Conservation (phyloP, 805 yeast species). For the Candida endomychidarum region DNA sequence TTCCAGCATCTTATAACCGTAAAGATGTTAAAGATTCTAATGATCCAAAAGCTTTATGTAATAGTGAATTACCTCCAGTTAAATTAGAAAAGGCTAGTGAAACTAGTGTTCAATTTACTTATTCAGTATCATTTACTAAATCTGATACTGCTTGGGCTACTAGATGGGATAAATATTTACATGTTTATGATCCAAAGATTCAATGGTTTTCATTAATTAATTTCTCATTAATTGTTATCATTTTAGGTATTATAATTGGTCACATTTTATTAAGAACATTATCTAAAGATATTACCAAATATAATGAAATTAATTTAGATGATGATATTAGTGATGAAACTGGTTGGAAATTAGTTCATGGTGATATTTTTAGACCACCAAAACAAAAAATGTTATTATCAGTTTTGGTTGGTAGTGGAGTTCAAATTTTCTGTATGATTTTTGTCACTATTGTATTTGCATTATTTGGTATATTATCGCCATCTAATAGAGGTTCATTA, state of each 20-base stretch:
- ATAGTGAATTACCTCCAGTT: conserved; percentile 40
- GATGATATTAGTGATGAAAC: conserved; percentile 87
- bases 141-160: conserved; percentile 92
- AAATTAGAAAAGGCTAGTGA: conserved; percentile 49
- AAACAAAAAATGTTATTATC: conserved; percentile 67
- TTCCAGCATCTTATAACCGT: conserved; percentile 59
- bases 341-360: conserved; percentile 96
- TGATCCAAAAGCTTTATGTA: conserved; percentile 29
- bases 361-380: conserved; percentile 92
- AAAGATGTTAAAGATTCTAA: conserved; percentile 21
- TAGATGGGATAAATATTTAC: conserved; percentile 96
- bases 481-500: conserved; percentile 91
- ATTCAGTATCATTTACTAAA: conserved; percentile 70
- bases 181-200: conserved; percentile 86
- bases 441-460: conserved; percentile 77
- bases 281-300: conserved; percentile 80
- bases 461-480: conserved; percentile 83
- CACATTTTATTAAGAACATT: conserved; percentile 78
- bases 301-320: conserved; percentile 85
- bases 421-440: conserved; percentile 78
- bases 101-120: conserved; percentile 72
- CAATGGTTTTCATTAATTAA: conserved; percentile 95
- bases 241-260: conserved; percentile 73
- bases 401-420: conserved; percentile 83
- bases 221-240: conserved; percentile 76